Percentiles rank a stretch among this genome's conserved stretches.
Conservation (phyloP, 257 asterid genomes). For the Plantago ovata region DNA sequence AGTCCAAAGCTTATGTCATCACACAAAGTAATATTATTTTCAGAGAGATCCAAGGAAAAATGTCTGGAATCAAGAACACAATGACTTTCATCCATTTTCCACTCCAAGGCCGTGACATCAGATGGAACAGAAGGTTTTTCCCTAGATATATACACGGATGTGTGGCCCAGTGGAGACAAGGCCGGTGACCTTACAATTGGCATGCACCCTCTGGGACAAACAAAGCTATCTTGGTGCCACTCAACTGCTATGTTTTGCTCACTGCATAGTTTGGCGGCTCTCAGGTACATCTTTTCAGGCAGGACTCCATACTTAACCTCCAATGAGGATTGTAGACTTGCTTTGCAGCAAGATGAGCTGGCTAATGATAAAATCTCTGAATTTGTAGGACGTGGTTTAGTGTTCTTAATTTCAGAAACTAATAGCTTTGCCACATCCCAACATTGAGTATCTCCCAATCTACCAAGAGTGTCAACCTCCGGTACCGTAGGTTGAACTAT, state of each 20-base stretch:
- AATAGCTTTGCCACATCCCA: constrained; percentile 71
- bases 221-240: constrained; percentile 80
- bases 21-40: constrained; percentile 68
- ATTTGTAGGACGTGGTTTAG: constrained; percentile 73
- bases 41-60: constrained; percentile 74
- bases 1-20: constrained; percentile 93
- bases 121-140: constrained; percentile 32
- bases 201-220: constrained; percentile 78
- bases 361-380: constrained; percentile 75
- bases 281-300: constrained; percentile 72
- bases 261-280: constrained; percentile 92
- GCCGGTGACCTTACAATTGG: constrained; percentile 29
- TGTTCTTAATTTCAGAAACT: constrained; percentile 68
- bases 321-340: constrained; percentile 56
- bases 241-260: constrained; percentile 71
- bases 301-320: constrained; percentile 61
- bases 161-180: constrained; percentile 42
- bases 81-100: constrained; percentile 87
- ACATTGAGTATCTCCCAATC: constrained; percentile 83
- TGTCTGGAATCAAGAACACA: constrained; percentile 81
- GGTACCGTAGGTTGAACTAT: constrained; percentile 41
- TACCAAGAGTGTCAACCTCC: constrained; percentile 54
- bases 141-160: constrained; percentile 31
- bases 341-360: constrained; percentile 77
- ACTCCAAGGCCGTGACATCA: constrained; percentile 42